Evolutionary conservation across 1,284 basidiomycete genomes (phyloP).

Genomic region (Leccinum insolens): DNA sequence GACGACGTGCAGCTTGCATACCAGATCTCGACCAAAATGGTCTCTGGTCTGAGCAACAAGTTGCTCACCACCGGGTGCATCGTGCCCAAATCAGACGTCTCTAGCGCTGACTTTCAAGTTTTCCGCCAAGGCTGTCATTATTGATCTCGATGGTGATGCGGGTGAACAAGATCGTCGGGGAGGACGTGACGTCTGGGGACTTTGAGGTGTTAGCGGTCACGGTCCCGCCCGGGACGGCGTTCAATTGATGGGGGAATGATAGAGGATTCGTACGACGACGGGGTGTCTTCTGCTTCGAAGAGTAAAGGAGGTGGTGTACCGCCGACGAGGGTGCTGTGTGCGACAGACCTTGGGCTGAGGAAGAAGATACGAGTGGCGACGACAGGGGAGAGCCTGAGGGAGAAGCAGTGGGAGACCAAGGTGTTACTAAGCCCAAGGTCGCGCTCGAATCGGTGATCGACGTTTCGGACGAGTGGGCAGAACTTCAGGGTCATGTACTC

Average conservation of each 20-base stretch:
- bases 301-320: not conserved
- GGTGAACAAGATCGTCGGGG: constrained; percentile 36
- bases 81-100: constrained; percentile 20
- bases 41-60: constrained; percentile 32
- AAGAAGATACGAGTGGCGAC: constrained; percentile 31
- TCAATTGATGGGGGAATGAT: constrained; percentile 25
- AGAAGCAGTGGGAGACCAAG: constrained; percentile 32
- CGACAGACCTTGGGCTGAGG: constrained; percentile 36
- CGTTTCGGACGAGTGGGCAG: constrained; percentile 34
- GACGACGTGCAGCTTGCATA: constrained; percentile 28
- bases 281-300: constrained; percentile 8
- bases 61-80: constrained; percentile 33
- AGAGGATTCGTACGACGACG: constrained; percentile 39
- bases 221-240: constrained; percentile 21
- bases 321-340: constrained; percentile 29
- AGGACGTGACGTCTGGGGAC: constrained; percentile 37
- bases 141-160: constrained; percentile 30
- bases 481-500: not conserved
- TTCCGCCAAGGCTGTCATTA: constrained; percentile 30
- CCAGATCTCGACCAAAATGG: constrained; percentile 25
- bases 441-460: constrained; percentile 35
- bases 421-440: constrained; percentile 37
- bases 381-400: constrained; percentile 25
- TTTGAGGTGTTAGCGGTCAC: constrained; percentile 33
- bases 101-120: constrained; percentile 29